These are phyloP conservation scores for Aspergillus sclerotialis DNA, from an alignment of 2,329 filamentous ascomycete species.

Conservation along the genomic window DNA sequence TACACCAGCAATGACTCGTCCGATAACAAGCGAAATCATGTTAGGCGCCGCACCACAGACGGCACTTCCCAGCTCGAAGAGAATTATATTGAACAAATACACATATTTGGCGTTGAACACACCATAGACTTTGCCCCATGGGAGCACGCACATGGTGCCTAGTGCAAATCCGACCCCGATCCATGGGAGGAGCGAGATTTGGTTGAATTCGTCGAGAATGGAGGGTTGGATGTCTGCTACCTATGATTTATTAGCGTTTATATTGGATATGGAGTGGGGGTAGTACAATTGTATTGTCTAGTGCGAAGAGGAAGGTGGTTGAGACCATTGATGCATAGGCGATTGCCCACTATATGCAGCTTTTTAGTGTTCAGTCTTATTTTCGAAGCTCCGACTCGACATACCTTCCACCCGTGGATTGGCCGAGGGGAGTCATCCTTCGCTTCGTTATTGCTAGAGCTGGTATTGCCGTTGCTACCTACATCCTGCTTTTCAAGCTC, in stretches of 20 bases:
- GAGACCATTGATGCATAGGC: constrained; percentile 22
- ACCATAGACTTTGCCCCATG: constrained; percentile 29
- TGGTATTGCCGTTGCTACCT: too few relatives aligned
- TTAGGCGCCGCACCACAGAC: constrained; percentile 38
- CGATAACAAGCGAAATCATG: constrained; percentile 41
- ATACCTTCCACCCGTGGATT: too few relatives aligned
- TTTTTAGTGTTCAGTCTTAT: too few relatives aligned
- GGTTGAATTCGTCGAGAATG: constrained; percentile 33
- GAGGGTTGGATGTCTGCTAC: constrained; percentile 42
- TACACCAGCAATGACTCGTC: constrained; percentile 23
- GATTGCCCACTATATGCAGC: too few relatives aligned
- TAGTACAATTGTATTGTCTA: constrained; percentile 46
- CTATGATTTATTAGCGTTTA: too few relatives aligned
- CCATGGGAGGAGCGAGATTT: constrained; percentile 38
- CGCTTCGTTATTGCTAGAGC: too few relatives aligned
- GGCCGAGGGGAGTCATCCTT: too few relatives aligned
- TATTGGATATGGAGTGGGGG: too few relatives aligned
- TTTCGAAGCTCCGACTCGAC: too few relatives aligned
- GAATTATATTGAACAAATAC: constrained; percentile 23
- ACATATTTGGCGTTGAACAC: constrained; percentile 41
- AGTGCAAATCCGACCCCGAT: constrained; percentile 38
- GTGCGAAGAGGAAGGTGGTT: constrained; percentile 31
- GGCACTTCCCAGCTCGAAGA: constrained; percentile 24
- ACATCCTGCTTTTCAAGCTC: too few relatives aligned
- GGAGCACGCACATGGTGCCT: constrained; percentile 33